Base-by-base conservation (phyloP, 2,329 filamentous ascomycete genomes). In the Exophiala bonariae region DNA sequence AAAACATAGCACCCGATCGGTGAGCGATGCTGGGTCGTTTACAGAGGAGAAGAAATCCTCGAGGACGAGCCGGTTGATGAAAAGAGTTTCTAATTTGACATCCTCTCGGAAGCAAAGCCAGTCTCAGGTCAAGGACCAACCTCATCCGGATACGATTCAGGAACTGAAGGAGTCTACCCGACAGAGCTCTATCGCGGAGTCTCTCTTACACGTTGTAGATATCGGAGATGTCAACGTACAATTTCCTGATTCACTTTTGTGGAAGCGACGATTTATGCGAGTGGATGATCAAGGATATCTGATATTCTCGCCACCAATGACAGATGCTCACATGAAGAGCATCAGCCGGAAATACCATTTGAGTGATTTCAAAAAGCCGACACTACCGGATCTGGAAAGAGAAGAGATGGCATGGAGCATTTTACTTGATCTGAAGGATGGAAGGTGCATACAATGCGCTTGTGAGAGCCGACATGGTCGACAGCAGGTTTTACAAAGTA, bases 181-280 rank as follows among this genome's bases (percentile, higher is more conserved):
- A 33, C 41, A 47, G 17, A 38, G 47, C 30, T 48, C 47, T 11
- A 36, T 44, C 22, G 38, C 48, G 7, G 55, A 57, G 28, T 47
- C 47, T n/a, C 58, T 55, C 40, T 71, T 70, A 28, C 72, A 83
- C 42, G 76, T 85, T 19, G 76, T 88, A 3, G 83, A 86, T 52
- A 79, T 95, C 66, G 89, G 91, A 39, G 89, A 96, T 61, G 85
- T 99, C 54, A 97, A 99, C 61, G 88, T 97, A 9, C 93, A 99
- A 65, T 96, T 99, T 65, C 93, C 93, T 0, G 92, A 97, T 64
- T 95, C 89, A 44, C 77, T 99, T 37, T 78, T 99, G 10, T 99
- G 93, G 93, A 99, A 97, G 73, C 86, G 92, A 44, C 83, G 93
- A 50, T 90, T 86, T 61, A 83, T 96, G 69, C 86, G 86, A 55